phyloP scores from a whole-genome alignment of 192 early-diverging fungal genomes.

The Blastocladiella britannica region DNA sequence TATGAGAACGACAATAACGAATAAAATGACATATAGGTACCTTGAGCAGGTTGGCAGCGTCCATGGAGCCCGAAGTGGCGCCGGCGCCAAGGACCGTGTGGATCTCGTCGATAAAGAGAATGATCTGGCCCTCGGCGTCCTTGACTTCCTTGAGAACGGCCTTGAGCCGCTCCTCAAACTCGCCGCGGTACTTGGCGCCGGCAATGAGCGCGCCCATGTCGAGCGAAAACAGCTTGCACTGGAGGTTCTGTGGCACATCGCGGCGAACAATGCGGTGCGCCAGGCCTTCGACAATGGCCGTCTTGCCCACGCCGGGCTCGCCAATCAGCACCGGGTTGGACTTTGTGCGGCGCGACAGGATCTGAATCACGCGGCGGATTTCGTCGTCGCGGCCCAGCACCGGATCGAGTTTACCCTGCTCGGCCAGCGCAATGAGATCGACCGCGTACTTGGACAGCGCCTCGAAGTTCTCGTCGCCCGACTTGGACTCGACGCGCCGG shows the following conservation, averaged over 20 bases:
- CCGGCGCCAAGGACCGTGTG: constrained; percentile 89
- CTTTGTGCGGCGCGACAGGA: constrained; percentile 70
- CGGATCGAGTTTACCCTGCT: constrained; percentile 82
- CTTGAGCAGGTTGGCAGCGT: constrained; percentile 93
- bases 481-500: constrained; percentile 61
- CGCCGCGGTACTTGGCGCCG: constrained; percentile 89
- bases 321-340: constrained; percentile 80
- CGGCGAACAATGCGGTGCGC: constrained; percentile 81
- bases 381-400: constrained; percentile 93
- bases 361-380: constrained; percentile 84
- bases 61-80: constrained; percentile 74
- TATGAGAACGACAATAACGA: too few species aligned
- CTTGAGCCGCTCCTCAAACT: constrained; percentile 97
- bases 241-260: constrained; percentile 75
- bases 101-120: constrained; percentile 96
- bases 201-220: constrained; percentile 91
- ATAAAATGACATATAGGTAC: too few species aligned
- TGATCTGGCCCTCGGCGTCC: constrained; percentile 66
- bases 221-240: constrained; percentile 63
- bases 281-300: constrained; percentile 71
- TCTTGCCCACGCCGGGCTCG: constrained; percentile 56
- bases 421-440: constrained; percentile 62
- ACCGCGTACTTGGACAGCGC: constrained; percentile 86
- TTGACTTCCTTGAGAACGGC: constrained; percentile 85
- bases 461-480: constrained; percentile 73